These are phyloP conservation scores for Cytospora paraplurivora DNA, from an alignment of 2,329 filamentous ascomycete species.

Conservation along the genomic window DNA sequence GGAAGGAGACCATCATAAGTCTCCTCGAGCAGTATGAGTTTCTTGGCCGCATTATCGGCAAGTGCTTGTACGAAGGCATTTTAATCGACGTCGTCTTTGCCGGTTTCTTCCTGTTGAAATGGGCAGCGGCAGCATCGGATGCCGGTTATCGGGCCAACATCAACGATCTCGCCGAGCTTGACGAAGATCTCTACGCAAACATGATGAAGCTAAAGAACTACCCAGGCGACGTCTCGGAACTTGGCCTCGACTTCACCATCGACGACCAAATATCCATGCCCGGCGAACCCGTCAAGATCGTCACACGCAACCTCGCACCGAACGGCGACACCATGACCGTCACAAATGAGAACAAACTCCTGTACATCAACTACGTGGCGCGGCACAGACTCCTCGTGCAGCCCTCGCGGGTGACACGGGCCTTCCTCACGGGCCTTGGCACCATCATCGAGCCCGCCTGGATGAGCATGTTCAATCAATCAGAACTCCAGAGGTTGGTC, in stretches of 20 bases:
- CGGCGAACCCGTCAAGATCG: conserved; percentile 55
- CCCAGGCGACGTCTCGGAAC: conserved; percentile 74
- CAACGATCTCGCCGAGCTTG: conserved; percentile 90
- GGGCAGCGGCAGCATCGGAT: conserved; percentile 68
- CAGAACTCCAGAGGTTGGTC: conserved; percentile 89
- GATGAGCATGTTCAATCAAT: conserved; percentile 98
- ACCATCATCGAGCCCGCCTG: conserved; percentile 88
- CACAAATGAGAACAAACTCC: conserved; percentile 86
- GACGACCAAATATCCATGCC: conserved; percentile 64
- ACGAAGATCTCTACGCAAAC: conserved; percentile 87
- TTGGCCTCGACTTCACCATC: conserved; percentile 86
- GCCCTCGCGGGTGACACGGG: conserved; percentile 76
- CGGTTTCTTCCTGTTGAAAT: conserved; percentile 94
- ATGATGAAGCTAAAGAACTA: conserved; percentile 84
- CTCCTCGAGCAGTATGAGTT: conserved; percentile 83
- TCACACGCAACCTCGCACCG: conserved; percentile 74
- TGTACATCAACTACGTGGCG: conserved; percentile 93
- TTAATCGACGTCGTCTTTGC: conserved; percentile 91
- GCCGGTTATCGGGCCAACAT: conserved; percentile 84
- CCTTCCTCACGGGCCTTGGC: conserved; percentile 83
- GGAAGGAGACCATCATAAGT: conserved; percentile 58
- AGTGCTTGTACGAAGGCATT: conserved; percentile 97
- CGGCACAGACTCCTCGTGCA: conserved; percentile 84
- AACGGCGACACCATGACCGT: conserved; percentile 77
- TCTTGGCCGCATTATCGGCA: conserved; percentile 87